Percentiles rank a stretch among this genome's conserved stretches.
Evolutionary conservation across 2,329 filamentous ascomycete species (phyloP).

Genomic region (Aureobasidium sp.): DNA sequence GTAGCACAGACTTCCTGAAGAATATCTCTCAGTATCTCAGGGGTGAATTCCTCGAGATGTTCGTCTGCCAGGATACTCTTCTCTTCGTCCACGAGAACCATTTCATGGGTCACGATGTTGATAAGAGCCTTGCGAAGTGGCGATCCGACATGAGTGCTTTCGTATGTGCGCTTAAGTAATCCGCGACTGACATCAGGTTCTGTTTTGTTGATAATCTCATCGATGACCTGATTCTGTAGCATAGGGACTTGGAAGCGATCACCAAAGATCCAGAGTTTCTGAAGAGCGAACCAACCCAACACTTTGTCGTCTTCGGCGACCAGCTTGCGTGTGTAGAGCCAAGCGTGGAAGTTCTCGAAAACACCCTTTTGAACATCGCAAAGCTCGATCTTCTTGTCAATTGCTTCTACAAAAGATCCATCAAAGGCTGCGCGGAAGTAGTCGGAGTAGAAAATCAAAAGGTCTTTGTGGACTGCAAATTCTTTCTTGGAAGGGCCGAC

Average conservation of each 20-base stretch:
- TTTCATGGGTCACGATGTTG: background rate
- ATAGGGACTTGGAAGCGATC: background rate
- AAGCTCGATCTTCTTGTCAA: background rate
- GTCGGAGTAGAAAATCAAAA: conserved; percentile 21
- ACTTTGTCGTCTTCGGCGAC: too few relatives aligned
- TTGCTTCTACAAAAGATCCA: conserved; percentile 15
- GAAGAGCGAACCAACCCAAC: background rate
- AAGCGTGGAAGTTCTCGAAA: conserved; percentile 18
- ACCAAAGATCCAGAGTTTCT: conserved; percentile 17
- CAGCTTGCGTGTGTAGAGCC: conserved; percentile 18
- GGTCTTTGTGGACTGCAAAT: conserved; percentile 17
- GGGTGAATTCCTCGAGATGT: background rate
- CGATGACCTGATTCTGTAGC: background rate
- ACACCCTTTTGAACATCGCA: conserved; percentile 15
- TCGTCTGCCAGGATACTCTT: background rate
- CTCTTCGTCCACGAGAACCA: fast-evolving
- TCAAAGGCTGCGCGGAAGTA: conserved; percentile 21
- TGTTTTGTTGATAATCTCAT: background rate
- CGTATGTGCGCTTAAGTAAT: background rate
- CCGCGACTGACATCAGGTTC: background rate
- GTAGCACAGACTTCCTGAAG: background rate
- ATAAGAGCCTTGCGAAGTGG: background rate
- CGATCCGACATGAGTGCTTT: background rate
- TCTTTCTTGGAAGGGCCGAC: background rate
- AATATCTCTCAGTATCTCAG: background rate